These are phyloP conservation scores for Gypsophila paniculata DNA, from an alignment of 179 eudicot species.

Conservation along the genomic window DNA sequence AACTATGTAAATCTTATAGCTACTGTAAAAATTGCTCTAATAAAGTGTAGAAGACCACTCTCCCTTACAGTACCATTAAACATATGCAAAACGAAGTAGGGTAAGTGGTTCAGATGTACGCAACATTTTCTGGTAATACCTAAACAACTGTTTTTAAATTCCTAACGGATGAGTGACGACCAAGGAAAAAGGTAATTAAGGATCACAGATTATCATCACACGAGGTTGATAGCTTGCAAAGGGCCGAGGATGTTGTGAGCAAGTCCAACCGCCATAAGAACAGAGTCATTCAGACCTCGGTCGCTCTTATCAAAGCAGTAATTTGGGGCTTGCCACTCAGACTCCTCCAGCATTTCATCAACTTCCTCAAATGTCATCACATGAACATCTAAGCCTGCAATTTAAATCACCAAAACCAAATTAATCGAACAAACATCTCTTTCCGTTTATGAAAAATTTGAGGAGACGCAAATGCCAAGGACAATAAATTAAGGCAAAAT, in stretches of 20 bases:
- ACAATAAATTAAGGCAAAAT: too few species aligned
- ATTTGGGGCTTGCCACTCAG: slow-evolving; percentile 61
- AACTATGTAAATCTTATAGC: not conserved
- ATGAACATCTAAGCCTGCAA: slow-evolving; percentile 45
- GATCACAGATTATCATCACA: not conserved
- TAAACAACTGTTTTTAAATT: not conserved
- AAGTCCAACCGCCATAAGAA: not conserved
- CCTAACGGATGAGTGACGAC: not conserved
- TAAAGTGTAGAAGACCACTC: too few species aligned
- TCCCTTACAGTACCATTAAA: too few species aligned
- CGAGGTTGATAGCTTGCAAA: not conserved
- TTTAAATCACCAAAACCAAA: not conserved
- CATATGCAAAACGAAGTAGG: not conserved
- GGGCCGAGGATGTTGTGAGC: not conserved
- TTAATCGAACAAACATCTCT: not conserved
- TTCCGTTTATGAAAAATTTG: not conserved
- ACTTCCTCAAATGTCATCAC: slow-evolving; percentile 63
- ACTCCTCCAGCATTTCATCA: slow-evolving; percentile 51
- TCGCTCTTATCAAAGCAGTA: slow-evolving; percentile 38
- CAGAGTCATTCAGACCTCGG: not conserved
- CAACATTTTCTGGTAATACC: not conserved
- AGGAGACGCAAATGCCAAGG: not conserved
- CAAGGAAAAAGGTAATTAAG: too few species aligned
- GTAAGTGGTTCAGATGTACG: not conserved
- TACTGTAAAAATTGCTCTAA: too few species aligned